These are phyloP conservation scores for Elsinoe arachidis DNA, from an alignment of 2,329 filamentous ascomycete genomes.

Conservation along the genomic window DNA sequence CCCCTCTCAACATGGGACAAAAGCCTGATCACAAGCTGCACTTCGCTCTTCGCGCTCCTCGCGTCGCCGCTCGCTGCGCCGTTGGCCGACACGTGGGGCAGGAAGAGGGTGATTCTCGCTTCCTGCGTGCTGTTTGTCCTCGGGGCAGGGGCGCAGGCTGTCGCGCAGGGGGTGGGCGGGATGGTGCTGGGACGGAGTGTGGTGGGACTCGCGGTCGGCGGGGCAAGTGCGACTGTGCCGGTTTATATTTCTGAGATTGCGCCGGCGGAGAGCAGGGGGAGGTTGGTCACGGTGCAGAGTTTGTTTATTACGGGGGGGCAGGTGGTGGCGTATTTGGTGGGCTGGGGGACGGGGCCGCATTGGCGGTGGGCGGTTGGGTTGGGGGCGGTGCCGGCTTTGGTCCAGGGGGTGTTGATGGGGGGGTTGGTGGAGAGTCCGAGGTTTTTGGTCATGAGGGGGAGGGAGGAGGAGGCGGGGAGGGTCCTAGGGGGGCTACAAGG, in stretches of 20 bases:
- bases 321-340: slow-evolving; percentile 77
- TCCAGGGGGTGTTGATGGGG: slow-evolving; percentile 61
- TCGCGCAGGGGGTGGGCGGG: slow-evolving; percentile 43
- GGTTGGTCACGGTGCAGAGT: slow-evolving; percentile 71
- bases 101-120: slow-evolving; percentile 39
- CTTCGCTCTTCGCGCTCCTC: slow-evolving; percentile 49
- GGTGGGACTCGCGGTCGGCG: slow-evolving; percentile 65
- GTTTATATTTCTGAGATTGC: slow-evolving; percentile 39
- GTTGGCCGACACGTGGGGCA: slow-evolving; percentile 42
- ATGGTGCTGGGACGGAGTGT: slow-evolving; percentile 63
- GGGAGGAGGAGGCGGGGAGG: slow-evolving; percentile 50
- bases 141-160: slow-evolving; percentile 59
- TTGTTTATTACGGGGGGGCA: slow-evolving; percentile 83
- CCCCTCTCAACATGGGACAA: slow-evolving; percentile 47
- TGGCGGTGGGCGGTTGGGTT: slow-evolving; percentile 93
- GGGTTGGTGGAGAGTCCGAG: slow-evolving; percentile 82
- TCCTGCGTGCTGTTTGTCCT: slow-evolving; percentile 59
- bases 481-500: slow-evolving; percentile 45
- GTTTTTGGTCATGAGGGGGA: slow-evolving; percentile 68
- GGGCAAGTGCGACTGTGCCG: slow-evolving; percentile 73
- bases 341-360: slow-evolving; percentile 58
- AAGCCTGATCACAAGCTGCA: slow-evolving; percentile 49
- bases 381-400: slow-evolving; percentile 63
- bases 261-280: slow-evolving; percentile 51
- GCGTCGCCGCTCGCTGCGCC: slow-evolving; percentile 47